Conservation (phyloP, 2,329 filamentous ascomycete species). For the Colletotrichum spinosum region DNA sequence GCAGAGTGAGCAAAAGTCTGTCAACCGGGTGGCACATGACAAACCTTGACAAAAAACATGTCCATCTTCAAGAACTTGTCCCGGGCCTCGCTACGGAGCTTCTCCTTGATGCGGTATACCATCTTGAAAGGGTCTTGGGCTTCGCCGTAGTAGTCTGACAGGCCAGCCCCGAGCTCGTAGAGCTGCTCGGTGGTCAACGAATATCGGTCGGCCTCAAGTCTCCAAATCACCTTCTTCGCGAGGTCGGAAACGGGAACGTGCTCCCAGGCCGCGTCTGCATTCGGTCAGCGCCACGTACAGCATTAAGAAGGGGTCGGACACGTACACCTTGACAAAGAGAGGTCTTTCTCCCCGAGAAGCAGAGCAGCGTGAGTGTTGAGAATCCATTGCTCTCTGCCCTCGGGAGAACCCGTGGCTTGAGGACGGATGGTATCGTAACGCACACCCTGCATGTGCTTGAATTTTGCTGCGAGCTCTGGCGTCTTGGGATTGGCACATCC, state of each 20-base stretch:
- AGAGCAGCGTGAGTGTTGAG: conserved; percentile 74
- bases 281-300: background rate
- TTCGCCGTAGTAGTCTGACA: conserved; percentile 63
- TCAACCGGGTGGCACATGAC: conserved; percentile 27
- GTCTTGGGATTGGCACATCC: conserved; percentile 62
- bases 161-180: conserved; percentile 64
- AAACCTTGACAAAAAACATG: conserved; percentile 76
- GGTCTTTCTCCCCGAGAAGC: conserved; percentile 73
- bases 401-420: conserved; percentile 61
- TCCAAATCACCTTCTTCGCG: conserved; percentile 71
- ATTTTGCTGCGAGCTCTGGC: conserved; percentile 62
- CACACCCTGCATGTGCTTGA: conserved; percentile 68
- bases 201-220: conserved; percentile 67
- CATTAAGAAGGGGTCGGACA: conserved; percentile 26
- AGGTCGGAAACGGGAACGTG: conserved; percentile 63
- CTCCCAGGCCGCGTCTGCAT: conserved; percentile 69
- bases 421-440: conserved; percentile 73
- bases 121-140: conserved; percentile 57
- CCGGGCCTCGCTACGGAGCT: conserved; percentile 61
- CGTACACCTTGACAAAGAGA: conserved; percentile 70
- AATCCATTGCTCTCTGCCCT: conserved; percentile 74
- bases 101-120: conserved; percentile 56
- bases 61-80: conserved; percentile 68
- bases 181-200: conserved; percentile 62
- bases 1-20: conserved; percentile 35